These are phyloP conservation scores for Phalaenopsis aphrodite DNA, from an alignment of 106 monocot species.

Conservation along the genomic window DNA sequence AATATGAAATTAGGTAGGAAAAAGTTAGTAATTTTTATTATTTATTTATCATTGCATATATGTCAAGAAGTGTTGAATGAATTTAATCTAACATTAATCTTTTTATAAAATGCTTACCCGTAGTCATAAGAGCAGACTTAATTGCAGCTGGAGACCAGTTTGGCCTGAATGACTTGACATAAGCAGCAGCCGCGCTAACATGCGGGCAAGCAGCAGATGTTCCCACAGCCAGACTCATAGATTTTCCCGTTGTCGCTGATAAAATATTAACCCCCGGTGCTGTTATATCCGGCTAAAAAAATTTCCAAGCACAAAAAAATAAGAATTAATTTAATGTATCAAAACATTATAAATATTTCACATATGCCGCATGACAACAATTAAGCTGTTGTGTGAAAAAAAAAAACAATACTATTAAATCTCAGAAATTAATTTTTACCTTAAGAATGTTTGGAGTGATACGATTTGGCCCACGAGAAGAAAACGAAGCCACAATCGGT, in stretches of 20 bases:
- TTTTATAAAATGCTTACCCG: conserved; percentile 1
- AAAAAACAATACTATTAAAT: too few species aligned
- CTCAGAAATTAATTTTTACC: too few species aligned
- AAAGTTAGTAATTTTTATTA: too few species aligned
- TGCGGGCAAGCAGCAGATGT: conserved; percentile 37
- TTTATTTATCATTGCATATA: too few species aligned
- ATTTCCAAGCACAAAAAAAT: too few species aligned
- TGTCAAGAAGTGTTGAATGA: too few species aligned
- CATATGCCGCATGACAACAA: too few species aligned
- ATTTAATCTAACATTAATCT: too few species aligned
- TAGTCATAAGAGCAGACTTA: conserved; percentile 36
- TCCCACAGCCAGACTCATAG: not conserved
- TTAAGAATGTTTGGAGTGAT: not conserved
- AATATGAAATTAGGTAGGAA: too few species aligned
- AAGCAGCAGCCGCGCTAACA: conserved; percentile 18
- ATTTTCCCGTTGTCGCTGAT: not conserved
- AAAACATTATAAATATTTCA: too few species aligned
- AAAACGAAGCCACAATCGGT: not conserved
- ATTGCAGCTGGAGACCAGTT: conserved; percentile 25
- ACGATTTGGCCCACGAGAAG: not conserved
- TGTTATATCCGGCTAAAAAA: conserved; percentile 9
- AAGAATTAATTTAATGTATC: too few species aligned
- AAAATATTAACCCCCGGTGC: conserved; percentile 24
- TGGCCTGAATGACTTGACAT: conserved; percentile 27
- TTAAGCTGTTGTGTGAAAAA: too few species aligned